Percentiles rank a stretch among this genome's conserved stretches.
Conservation (phyloP, 1,284 basidiomycete genomes). For the Moniliophthora roreri region DNA sequence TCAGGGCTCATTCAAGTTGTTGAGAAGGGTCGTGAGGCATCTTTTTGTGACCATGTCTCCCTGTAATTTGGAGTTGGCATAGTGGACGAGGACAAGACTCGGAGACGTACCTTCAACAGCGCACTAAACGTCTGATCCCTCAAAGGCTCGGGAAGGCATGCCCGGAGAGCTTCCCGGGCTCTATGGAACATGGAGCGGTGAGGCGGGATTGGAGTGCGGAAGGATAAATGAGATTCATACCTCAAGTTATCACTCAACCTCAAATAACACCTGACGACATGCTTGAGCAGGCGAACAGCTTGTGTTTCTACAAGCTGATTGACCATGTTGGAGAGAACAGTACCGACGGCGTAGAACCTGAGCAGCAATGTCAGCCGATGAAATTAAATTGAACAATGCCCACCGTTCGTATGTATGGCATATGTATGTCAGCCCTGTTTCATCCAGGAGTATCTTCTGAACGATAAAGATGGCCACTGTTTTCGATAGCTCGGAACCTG, state of each 20-base stretch:
- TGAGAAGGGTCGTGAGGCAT: conserved; percentile 92
- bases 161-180: conserved; percentile 93
- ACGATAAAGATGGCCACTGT: conserved; percentile 99
- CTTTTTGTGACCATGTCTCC: conserved; percentile 97
- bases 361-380: no score
- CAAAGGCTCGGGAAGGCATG: conserved; percentile 96
- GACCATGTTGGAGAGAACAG: conserved; percentile 99
- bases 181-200: conserved; percentile 38
- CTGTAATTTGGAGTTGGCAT: conserved; percentile 35
- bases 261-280: conserved; percentile 97
- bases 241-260: conserved; percentile 95
- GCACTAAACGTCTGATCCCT: conserved; percentile 93
- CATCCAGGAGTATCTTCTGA: conserved; percentile 98
- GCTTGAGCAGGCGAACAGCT: conserved; percentile 94
- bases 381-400: no score
- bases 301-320: conserved; percentile 95
- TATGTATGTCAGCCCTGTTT: conserved; percentile 97
- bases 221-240: conserved; percentile 41
- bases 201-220: conserved; percentile 11
- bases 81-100: conserved; percentile 3
- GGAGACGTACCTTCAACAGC: conserved; percentile 82
- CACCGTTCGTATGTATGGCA: conserved; percentile 96
- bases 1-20: conserved; percentile 80
- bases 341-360: conserved; percentile 94
- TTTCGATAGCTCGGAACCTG: conserved; percentile 98